These are phyloP conservation scores for Anthoceros angustus DNA, from an alignment of 225 moss, liverwort and hornwort genomes.

Conservation along the genomic window DNA sequence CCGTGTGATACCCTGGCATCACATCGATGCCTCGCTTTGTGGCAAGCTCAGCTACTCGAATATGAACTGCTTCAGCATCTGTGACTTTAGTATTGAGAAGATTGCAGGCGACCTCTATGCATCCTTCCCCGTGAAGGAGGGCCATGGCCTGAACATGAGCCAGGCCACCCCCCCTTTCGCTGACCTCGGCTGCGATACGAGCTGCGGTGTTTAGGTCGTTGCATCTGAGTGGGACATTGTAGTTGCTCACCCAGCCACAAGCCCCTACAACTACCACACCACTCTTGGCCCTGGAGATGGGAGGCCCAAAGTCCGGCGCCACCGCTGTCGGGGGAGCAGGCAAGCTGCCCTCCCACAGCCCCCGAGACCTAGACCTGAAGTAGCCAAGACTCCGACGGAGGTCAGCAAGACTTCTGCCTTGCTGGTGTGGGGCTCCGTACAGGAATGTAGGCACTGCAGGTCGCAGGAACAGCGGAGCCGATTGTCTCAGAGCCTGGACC, in stretches of 20 bases:
- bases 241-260: slow-evolving; percentile 87
- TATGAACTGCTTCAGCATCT: slow-evolving; percentile 42
- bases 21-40: slow-evolving; percentile 25
- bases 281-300: slow-evolving; percentile 29
- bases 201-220: slow-evolving; percentile 28
- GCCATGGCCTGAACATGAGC: slow-evolving; percentile 86
- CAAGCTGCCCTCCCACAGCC: slow-evolving; percentile 54
- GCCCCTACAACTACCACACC: slow-evolving; percentile 84
- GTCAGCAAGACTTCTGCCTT: slow-evolving; percentile 37
- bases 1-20: slow-evolving; percentile 47
- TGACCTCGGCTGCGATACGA: slow-evolving; percentile 48
- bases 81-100: slow-evolving; percentile 43
- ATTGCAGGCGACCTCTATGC: slow-evolving; percentile 86
- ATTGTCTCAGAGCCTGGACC: background rate
- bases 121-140: slow-evolving; percentile 42
- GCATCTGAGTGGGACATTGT: slow-evolving; percentile 56
- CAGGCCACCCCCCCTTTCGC: slow-evolving; percentile 72
- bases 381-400: slow-evolving; percentile 67
- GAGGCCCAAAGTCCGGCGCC: slow-evolving; percentile 63
- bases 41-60: slow-evolving; percentile 32
- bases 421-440: slow-evolving; percentile 59
- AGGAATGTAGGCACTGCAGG: slow-evolving; percentile 73
- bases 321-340: slow-evolving; percentile 22
- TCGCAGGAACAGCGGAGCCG: background rate
- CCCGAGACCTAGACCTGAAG: slow-evolving; percentile 38